Evolutionary conservation across 73 alveolate species (phyloP).

Genomic region (Paramecium caudatum): DNA sequence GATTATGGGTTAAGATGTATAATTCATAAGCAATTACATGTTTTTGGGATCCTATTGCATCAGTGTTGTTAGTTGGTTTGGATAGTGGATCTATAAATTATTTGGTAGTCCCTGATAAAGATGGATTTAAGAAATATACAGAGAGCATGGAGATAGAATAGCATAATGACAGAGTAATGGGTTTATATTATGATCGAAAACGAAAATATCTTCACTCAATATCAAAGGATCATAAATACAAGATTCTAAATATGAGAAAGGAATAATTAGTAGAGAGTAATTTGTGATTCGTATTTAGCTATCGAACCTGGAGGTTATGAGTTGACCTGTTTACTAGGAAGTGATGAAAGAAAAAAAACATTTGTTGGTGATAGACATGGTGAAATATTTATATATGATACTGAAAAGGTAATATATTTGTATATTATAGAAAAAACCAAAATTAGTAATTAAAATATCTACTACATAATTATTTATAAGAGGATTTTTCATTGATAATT

Average conservation of each 20-base stretch:
- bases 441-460: conserved; percentile 70
- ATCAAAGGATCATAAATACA: conserved; percentile 32
- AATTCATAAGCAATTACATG: conserved; percentile 70
- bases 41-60: conserved; percentile 73
- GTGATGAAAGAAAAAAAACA: conserved; percentile 63
- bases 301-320: conserved; percentile 76
- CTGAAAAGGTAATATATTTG: not conserved
- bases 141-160: conserved; percentile 67
- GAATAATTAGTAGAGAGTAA: conserved; percentile 34
- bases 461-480: conserved; percentile 76
- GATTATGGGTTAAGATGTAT: conserved; percentile 70
- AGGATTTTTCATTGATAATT: conserved; percentile 66
- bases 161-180: conserved; percentile 74
- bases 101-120: conserved; percentile 48
- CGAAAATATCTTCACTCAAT: conserved; percentile 55
- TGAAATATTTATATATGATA: conserved; percentile 52
- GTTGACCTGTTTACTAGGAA: conserved; percentile 58
- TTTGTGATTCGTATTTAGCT: not conserved
- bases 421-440: conserved; percentile 56
- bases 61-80: conserved; percentile 66
- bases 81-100: conserved; percentile 75
- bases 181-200: conserved; percentile 69
- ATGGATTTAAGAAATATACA: conserved; percentile 61
- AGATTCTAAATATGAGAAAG: conserved; percentile 51
- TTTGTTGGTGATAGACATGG: conserved; percentile 75